Evolutionary conservation across 176 grass and related monocot species (phyloP).

Genomic region (Coix lacrymajobi): DNA sequence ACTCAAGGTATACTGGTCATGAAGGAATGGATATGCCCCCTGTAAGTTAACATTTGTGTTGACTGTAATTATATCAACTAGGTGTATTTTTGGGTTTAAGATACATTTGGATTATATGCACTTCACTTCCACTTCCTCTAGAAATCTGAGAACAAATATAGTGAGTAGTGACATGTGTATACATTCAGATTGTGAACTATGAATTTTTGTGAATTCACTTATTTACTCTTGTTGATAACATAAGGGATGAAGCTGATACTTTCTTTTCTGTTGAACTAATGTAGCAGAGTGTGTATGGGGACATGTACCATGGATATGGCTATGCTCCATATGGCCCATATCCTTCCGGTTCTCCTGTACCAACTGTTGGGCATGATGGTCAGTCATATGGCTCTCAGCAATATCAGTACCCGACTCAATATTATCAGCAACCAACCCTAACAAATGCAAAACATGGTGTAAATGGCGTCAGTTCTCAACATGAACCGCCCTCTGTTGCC

Average conservation of each 20-base stretch:
- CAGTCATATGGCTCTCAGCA: conserved; percentile 75
- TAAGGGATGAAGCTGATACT: neutral
- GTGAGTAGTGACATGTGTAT: neutral
- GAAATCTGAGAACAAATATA: neutral
- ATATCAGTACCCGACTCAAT: conserved; percentile 74
- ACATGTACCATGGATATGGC: conserved; percentile 92
- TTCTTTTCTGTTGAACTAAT: conserved; percentile 7
- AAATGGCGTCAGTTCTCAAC: conserved; percentile 44
- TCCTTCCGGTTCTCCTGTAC: conserved; percentile 80
- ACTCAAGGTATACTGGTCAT: conserved; percentile 56
- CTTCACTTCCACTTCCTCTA: neutral
- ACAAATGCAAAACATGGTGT: conserved; percentile 42
- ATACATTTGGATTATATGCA: neutral
- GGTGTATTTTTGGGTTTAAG: neutral
- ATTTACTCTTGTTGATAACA: neutral
- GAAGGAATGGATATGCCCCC: conserved; percentile 62
- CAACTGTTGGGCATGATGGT: conserved; percentile 59
- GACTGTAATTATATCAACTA: neutral
- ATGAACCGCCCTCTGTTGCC: conserved; percentile 43
- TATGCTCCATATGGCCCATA: conserved; percentile 74
- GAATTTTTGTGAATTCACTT: conserved; percentile 2
- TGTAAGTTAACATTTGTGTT: conserved; percentile 29
- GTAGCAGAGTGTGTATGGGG: conserved; percentile 69
- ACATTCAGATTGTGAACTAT: neutral
- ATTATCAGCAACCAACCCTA: conserved; percentile 51